Percentiles rank a stretch among this genome's conserved stretches.
These are phyloP conservation scores for Suhomyces sp. DNA, from an alignment of 805 yeast genomes.

Conservation along the genomic window DNA sequence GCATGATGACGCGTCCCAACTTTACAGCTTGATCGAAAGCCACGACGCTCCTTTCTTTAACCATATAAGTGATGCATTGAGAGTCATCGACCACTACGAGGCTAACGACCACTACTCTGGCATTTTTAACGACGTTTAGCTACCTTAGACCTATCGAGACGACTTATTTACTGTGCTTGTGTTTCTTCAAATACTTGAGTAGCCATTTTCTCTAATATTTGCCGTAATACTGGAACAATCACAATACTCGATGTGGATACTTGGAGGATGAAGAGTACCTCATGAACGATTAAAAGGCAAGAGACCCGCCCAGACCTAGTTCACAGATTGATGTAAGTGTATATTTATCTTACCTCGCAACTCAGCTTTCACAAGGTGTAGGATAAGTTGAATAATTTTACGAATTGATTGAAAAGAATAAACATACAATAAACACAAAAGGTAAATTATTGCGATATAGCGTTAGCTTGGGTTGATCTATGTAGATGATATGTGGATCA, in stretches of 20 bases:
- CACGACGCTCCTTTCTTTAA: constrained; percentile 29
- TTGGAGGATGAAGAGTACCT: background rate
- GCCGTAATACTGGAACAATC: background rate
- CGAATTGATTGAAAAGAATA: too few relatives aligned
- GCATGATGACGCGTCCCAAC: constrained; percentile 14
- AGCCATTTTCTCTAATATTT: too few relatives aligned
- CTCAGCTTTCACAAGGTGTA: too few relatives aligned
- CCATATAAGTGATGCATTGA: constrained; percentile 39
- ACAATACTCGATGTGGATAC: background rate
- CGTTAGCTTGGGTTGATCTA: too few relatives aligned
- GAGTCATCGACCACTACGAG: constrained; percentile 37
- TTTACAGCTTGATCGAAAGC: constrained; percentile 25
- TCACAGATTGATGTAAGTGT: too few relatives aligned
- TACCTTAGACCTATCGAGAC: background rate
- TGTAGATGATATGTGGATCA: too few relatives aligned
- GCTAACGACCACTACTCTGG: background rate
- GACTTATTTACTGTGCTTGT: background rate
- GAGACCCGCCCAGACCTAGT: too few relatives aligned
- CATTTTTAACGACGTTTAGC: background rate
- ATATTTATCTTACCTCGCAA: too few relatives aligned
- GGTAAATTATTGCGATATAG: too few relatives aligned
- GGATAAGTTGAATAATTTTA: too few relatives aligned
- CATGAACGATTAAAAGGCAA: too few relatives aligned
- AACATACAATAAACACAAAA: too few relatives aligned
- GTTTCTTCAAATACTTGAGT: background rate